Conservation (phyloP, 345 rosid genomes). For the Ceriops decandra region DNA sequence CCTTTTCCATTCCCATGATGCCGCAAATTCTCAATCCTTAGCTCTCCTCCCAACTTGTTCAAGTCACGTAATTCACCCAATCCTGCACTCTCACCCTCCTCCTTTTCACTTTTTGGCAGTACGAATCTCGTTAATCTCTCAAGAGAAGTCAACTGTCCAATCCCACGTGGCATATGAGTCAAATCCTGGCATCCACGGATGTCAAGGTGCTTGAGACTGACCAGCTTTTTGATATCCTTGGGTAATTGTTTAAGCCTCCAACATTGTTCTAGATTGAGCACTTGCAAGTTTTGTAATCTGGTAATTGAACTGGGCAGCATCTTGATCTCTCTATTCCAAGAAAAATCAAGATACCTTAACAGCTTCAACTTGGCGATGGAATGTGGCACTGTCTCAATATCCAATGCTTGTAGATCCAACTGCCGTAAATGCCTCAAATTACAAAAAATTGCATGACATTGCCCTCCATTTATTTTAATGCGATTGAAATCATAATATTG, state of each 20-base stretch:
- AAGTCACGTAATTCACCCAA: slow-evolving; percentile 19
- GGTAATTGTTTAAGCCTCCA: not conserved
- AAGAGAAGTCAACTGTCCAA: not conserved
- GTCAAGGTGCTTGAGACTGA: slow-evolving; percentile 6
- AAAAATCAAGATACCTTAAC: slow-evolving; percentile 22
- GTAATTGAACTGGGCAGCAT: slow-evolving; percentile 11
- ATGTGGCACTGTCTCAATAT: slow-evolving; percentile 13
- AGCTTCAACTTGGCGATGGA: slow-evolving; percentile 17
- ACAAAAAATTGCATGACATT: no score
- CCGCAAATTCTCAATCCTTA: slow-evolving; percentile 7
- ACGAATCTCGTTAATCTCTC: slow-evolving; percentile 10
- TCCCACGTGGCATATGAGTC: slow-evolving; percentile 22
- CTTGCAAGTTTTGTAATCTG: slow-evolving; percentile 10
- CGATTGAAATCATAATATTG: no score
- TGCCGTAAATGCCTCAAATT: slow-evolving; percentile 5
- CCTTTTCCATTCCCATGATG: not conserved
- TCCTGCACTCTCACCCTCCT: not conserved
- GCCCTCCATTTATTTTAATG: no score
- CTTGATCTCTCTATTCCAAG: rapidly evolving
- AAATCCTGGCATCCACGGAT: not conserved
- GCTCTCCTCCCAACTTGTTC: slow-evolving; percentile 10
- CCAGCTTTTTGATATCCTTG: slow-evolving; percentile 1
- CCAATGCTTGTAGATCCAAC: not conserved
- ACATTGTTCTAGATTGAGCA: not conserved
- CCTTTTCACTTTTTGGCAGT: not conserved